Conservation (phyloP, 495 filamentous ascomycete genomes). For the Neurospora sp. region DNA sequence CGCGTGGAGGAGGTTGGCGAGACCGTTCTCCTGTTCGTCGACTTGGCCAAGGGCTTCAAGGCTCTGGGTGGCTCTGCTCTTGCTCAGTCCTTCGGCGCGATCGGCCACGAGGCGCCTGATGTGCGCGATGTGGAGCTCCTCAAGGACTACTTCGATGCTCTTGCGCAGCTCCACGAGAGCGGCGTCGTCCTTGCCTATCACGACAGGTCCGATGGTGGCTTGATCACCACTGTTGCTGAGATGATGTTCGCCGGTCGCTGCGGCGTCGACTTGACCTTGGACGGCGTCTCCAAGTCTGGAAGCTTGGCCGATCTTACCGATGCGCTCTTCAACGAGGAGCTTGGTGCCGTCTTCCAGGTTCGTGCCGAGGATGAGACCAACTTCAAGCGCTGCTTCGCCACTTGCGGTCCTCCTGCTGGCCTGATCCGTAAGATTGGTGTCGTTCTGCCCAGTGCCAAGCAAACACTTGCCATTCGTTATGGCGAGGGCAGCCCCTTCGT, state of each 20-base stretch:
- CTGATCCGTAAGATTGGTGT: slow-evolving; percentile 75
- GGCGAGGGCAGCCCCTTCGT: slow-evolving; percentile 50
- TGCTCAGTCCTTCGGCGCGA: slow-evolving; percentile 81
- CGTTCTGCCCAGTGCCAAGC: slow-evolving; percentile 57
- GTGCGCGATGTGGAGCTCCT: slow-evolving; percentile 71
- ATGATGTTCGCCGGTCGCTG: slow-evolving; percentile 98
- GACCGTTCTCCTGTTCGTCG: slow-evolving; percentile 81
- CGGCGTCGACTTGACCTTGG: slow-evolving; percentile 76
- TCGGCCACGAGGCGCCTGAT: slow-evolving; percentile 77
- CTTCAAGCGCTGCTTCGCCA: slow-evolving; percentile 86
- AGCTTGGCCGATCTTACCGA: slow-evolving; percentile 56
- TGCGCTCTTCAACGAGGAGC: slow-evolving; percentile 87
- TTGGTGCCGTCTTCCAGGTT: slow-evolving; percentile 96
- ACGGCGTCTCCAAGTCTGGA: slow-evolving; percentile 48
- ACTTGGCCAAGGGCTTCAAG: slow-evolving; percentile 68
- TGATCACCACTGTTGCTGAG: slow-evolving; percentile 84
- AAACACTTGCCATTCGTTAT: slow-evolving; percentile 66
- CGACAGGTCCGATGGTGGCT: slow-evolving; percentile 85
- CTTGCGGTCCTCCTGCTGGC: slow-evolving; percentile 73
- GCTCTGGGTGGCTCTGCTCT: slow-evolving; percentile 85
- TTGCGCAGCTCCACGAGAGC: slow-evolving; percentile 74
- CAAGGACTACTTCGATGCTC: slow-evolving; percentile 86
- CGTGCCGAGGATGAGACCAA: slow-evolving; percentile 70
- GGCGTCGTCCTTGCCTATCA: slow-evolving; percentile 91
- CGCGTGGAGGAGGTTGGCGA: slow-evolving; percentile 81